Evolutionary conservation across 306 rosid genomes (phyloP), one percentile per base, ranked within the genome.

Genomic region (Albizia julibrissin): DNA sequence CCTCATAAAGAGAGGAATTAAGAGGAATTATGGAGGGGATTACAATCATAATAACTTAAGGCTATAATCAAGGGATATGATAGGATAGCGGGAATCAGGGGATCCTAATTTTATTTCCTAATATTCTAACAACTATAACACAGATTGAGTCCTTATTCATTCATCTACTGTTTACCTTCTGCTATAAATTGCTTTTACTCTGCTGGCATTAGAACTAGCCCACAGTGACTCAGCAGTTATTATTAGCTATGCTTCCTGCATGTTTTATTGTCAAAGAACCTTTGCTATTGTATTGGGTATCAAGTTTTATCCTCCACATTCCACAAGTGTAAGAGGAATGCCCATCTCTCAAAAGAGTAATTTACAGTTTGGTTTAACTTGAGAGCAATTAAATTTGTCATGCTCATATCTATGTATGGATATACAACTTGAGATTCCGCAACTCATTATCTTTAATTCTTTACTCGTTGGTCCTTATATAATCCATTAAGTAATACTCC

Each of bases 111-210:
- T n/a, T n/a, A n/a, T n/a, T n/a, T n/a, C n/a, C n/a, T n/a, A n/a
- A n/a, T n/a, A n/a, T n/a, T n/a, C n/a, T n/a, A n/a, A n/a, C n/a
- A n/a, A n/a, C n/a, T 46, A 40, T 9, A 39, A 22, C 58, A 31
- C 11, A 58, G 22, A 76, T 13, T 58, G 69, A 56, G 15, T 10
- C 16, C 22, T 71, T 24, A n/a, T 43, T 43, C 34, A 24, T 26
- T 56, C 58, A 44, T 71, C 58, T 71, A 22, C 34, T n/a, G 34
- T 77, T 69, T 67, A 37, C 47, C 37, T 61, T 74, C 65, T 74
- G 71, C 79, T 67, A 64, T 76, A 18, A 81, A 46, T 14, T 72
- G 73, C 58, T 66, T 27, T 52, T 78, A 56, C 42, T 85, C 69
- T 77, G 27, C 59, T 66, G 76, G 75, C 62, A 34, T 50, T 43